Conservation (phyloP, 495 filamentous ascomycete genomes). For the Hypoxylon perforatum region DNA sequence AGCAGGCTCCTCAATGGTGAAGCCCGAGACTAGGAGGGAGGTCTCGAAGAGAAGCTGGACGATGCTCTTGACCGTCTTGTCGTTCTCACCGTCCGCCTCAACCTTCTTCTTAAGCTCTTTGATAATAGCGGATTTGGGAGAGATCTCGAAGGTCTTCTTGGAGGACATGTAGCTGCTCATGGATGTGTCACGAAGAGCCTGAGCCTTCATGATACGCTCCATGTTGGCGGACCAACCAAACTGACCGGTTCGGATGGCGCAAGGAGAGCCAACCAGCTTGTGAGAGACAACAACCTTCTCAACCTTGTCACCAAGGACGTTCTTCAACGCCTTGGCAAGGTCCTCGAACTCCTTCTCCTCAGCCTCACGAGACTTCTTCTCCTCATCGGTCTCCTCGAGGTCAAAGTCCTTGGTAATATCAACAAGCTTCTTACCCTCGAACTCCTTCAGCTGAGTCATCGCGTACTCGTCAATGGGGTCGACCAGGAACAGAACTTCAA, state of each 20-base stretch:
- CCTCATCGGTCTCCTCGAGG: slow-evolving; percentile 99
- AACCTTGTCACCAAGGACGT: slow-evolving; percentile 98
- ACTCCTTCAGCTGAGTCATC: slow-evolving; percentile 99
- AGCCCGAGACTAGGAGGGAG: slow-evolving; percentile 95
- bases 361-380: slow-evolving; percentile 95
- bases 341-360: slow-evolving; percentile 98
- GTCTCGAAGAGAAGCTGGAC: slow-evolving; percentile 98
- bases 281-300: slow-evolving; percentile 99
- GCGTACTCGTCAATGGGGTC: slow-evolving; percentile 99
- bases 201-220: slow-evolving; percentile 99
- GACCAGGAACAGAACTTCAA: slow-evolving; percentile 98
- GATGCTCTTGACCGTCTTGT: slow-evolving; percentile 98
- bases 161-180: slow-evolving; percentile 99
- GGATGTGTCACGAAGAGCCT: slow-evolving; percentile 98
- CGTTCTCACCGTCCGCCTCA: slow-evolving; percentile 94
- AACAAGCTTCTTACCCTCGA: slow-evolving; percentile 99
- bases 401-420: slow-evolving; percentile 99
- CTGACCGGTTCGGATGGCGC: slow-evolving; percentile 99
- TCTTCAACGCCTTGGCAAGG: slow-evolving; percentile 96
- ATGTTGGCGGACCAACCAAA: slow-evolving; percentile 99
- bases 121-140: slow-evolving; percentile 97
- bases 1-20: slow-evolving; percentile 99
- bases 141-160: slow-evolving; percentile 99
- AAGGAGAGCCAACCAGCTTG: slow-evolving; percentile 95
- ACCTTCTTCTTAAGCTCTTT: slow-evolving; percentile 99